Conservation (phyloP, 495 filamentous ascomycete species). For the Trypethelium eluteriae region DNA sequence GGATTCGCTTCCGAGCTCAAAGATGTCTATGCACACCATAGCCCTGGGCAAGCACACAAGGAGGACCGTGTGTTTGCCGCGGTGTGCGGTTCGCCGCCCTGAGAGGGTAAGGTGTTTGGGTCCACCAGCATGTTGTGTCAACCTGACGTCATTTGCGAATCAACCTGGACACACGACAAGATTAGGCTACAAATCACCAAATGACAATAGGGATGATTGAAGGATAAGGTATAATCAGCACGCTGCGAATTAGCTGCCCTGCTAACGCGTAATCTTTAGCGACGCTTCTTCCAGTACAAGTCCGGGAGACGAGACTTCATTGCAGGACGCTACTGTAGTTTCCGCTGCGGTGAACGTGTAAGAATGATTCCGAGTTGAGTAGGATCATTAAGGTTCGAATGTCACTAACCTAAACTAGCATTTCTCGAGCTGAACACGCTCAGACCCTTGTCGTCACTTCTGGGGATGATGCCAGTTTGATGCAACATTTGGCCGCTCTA, state of each 20-base stretch:
- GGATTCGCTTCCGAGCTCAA: no score
- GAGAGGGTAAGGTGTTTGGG: neutral
- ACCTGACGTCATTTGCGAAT: neutral
- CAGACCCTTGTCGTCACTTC: neutral
- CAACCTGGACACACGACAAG: neutral
- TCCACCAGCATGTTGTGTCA: neutral
- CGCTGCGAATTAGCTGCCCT: no score
- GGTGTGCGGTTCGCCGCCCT: no score
- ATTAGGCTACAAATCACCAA: neutral
- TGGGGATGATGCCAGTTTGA: slow-evolving; percentile 5
- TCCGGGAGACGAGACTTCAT: neutral
- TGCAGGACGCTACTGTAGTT: neutral
- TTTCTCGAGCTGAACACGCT: neutral
- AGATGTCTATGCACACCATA: no score
- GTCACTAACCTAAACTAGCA: neutral
- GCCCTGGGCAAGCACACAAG: no score
- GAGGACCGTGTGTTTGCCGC: no score
- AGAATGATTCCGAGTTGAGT: neutral
- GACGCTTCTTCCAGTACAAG: neutral
- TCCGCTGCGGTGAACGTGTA: neutral
- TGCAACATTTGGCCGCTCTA: neutral
- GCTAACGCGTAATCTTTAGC: neutral
- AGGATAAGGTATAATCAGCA: neutral
- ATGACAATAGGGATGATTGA: neutral
- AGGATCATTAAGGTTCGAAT: neutral